These are phyloP conservation scores for Gnaphalium uliginosum DNA, from an alignment of 129 eudicot species.

Conservation along the genomic window DNA sequence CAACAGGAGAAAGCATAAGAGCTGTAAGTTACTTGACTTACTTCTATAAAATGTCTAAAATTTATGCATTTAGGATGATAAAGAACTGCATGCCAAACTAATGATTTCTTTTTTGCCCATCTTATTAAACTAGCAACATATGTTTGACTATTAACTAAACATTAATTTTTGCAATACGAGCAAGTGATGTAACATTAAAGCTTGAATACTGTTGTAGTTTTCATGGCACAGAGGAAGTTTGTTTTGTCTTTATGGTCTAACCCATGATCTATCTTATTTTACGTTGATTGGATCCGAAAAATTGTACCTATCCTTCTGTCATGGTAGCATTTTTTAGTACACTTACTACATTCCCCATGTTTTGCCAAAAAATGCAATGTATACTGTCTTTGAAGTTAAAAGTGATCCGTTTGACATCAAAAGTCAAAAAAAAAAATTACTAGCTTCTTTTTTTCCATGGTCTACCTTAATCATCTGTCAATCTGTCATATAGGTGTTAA, in stretches of 20 bases:
- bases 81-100: conserved; percentile 1
- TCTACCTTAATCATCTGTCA: not conserved
- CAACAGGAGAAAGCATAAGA: conserved; percentile 73
- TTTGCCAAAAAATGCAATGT: not conserved
- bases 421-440: not conserved
- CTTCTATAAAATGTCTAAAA: not conserved
- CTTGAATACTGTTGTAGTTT: too few species aligned
- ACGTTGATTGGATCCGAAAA: not conserved
- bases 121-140: conserved; percentile 2
- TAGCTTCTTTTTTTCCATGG: not conserved
- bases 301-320: not conserved
- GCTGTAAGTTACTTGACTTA: conserved; percentile 72
- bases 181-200: not conserved
- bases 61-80: not conserved
- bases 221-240: not conserved
- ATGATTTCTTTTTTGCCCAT: not conserved
- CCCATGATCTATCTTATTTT: not conserved
- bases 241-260: not conserved
- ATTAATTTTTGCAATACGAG: not conserved
- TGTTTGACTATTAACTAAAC: not conserved
- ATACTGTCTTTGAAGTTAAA: not conserved
- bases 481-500: too few species aligned
- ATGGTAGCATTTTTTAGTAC: not conserved
- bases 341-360: not conserved
- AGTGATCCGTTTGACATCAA: not conserved